Percentiles rank a stretch among this genome's conserved stretches.
Conservation (phyloP, 2,329 filamentous ascomycete genomes). For the Fusarium neocosmosporiellum region DNA sequence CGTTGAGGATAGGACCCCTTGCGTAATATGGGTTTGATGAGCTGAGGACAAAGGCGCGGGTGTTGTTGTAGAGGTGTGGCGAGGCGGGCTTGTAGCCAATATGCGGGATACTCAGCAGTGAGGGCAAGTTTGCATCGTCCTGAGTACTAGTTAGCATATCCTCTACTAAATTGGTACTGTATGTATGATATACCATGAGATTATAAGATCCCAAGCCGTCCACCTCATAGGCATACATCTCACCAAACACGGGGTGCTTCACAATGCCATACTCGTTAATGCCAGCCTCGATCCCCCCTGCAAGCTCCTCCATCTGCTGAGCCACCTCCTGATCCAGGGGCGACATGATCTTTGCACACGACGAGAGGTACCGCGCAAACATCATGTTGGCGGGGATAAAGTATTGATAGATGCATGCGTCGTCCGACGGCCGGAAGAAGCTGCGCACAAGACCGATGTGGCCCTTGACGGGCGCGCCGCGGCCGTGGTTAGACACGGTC, state of each 20-base stretch:
- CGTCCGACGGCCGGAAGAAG: slow-evolving; percentile 91
- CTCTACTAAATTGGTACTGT: no score
- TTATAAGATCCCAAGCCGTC: slow-evolving; percentile 73
- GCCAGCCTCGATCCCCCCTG: slow-evolving; percentile 66
- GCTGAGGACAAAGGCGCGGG: slow-evolving; percentile 78
- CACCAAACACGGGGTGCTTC: slow-evolving; percentile 67
- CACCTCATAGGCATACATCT: slow-evolving; percentile 76
- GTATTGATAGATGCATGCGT: slow-evolving; percentile 86
- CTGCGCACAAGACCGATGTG: slow-evolving; percentile 86
- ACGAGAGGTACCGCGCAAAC: slow-evolving; percentile 72
- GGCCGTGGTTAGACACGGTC: slow-evolving; percentile 80
- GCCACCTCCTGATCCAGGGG: slow-evolving; percentile 63
- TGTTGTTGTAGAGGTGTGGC: slow-evolving; percentile 75
- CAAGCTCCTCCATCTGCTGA: slow-evolving; percentile 69
- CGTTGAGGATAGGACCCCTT: slow-evolving; percentile 62
- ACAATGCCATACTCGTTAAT: slow-evolving; percentile 78
- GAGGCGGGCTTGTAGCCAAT: slow-evolving; percentile 69
- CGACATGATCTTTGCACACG: slow-evolving; percentile 59
- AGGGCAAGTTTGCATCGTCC: slow-evolving; percentile 73
- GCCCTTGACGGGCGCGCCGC: slow-evolving; percentile 82
- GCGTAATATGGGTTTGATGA: slow-evolving; percentile 79
- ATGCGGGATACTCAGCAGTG: slow-evolving; percentile 70
- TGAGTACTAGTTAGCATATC: slow-evolving; percentile 12
- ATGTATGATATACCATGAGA: slow-evolving; percentile 59
- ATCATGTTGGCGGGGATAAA: slow-evolving; percentile 93